Base-by-base conservation (phyloP, 2,329 filamentous ascomycete species). In the Eurotiales sp. region DNA sequence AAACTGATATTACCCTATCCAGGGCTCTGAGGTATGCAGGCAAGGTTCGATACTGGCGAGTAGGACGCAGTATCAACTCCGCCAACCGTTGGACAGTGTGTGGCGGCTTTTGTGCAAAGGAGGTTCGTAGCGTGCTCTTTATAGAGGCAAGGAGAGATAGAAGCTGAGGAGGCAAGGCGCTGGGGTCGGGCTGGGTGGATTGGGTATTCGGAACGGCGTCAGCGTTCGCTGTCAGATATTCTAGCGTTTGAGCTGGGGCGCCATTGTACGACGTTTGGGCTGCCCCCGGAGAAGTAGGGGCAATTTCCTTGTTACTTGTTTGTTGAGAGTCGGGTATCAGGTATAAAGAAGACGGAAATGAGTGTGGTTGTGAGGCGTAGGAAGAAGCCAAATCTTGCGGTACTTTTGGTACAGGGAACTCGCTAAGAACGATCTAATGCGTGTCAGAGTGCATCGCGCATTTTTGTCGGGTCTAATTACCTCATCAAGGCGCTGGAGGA, bases 41-140 rank as follows among this genome's bases (percentile, higher is more conserved):
- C 2, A 97, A 79, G 48, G 84, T 87, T 55, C 81, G 83, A 74
- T 97, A 96, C 70, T 96, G 87, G 50, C 79, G 78, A 54, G 77
- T 85, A 1, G 93, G 93, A 22, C 78, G 72, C 30, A 95, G 77
- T 4, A 96, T 76, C 25, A 97, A 84, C 75, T 99, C 93, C 19
- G 90, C 84, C 19, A 99, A 80, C 34, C 93, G 87, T 72, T 99
- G 93, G 55, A 96, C 81, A 3, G 93, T 97, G 67, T 97, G 90
- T 0, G 93, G 93, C 1, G 93, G 92, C 60, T 87, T 81, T 3
- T 77, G 74, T 19, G 81, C 66, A 69, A 99, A 99, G 58, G 80
- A 81, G 2, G 75, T 77, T 45, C 71, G 76, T 34, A 96, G 75
- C 14, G 85, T 83, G 14, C 65, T 66, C 56, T 71, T 66, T 48